These are phyloP conservation scores for Paxillus ammoniavirescens DNA, from an alignment of 768 basidiomycete genomes.

Conservation along the genomic window DNA sequence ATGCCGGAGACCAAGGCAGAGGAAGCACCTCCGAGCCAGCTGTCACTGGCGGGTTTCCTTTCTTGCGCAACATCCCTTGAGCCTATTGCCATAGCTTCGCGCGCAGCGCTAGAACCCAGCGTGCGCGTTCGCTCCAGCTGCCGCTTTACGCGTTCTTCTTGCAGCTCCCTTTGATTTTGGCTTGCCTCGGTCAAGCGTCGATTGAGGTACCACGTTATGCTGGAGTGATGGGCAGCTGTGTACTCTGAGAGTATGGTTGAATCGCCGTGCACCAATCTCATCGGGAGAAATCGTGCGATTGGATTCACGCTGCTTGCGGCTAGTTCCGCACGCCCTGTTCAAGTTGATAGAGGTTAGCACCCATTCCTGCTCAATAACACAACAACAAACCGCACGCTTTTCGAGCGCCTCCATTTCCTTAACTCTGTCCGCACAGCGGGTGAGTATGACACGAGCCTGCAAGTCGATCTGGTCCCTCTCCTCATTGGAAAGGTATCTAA, in stretches of 20 bases:
- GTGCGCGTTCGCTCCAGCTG: constrained; percentile 82
- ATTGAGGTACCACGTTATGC: constrained; percentile 89
- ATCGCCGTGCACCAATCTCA: constrained; percentile 62
- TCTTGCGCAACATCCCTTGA: constrained; percentile 28
- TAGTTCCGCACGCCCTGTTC: constrained; percentile 63
- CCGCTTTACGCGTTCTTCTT: constrained; percentile 90
- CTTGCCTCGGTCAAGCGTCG: constrained; percentile 77
- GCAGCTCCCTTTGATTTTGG: constrained; percentile 80
- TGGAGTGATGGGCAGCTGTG: constrained; percentile 87
- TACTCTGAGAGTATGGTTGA: constrained; percentile 55
- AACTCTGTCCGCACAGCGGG: constrained; percentile 83
- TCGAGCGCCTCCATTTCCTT: constrained; percentile 87
- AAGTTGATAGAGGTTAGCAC: constrained; percentile 13
- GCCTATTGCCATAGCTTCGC: constrained; percentile 53
- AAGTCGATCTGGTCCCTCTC: constrained; percentile 97
- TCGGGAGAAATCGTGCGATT: constrained; percentile 67
- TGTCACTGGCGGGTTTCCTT: constrained; percentile 31
- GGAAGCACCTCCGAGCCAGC: constrained; percentile 62
- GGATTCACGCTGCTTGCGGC: constrained; percentile 64
- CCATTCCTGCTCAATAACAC: constrained; percentile 13
- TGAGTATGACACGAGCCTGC: constrained; percentile 82
- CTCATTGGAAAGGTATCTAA: constrained; percentile 77
- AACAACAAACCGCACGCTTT: constrained; percentile 61
- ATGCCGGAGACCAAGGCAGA: constrained; percentile 55
- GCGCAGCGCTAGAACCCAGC: constrained; percentile 76